These are phyloP conservation scores for Avena eriantha DNA, from an alignment of 176 grass and related monocot genomes.

Conservation along the genomic window DNA sequence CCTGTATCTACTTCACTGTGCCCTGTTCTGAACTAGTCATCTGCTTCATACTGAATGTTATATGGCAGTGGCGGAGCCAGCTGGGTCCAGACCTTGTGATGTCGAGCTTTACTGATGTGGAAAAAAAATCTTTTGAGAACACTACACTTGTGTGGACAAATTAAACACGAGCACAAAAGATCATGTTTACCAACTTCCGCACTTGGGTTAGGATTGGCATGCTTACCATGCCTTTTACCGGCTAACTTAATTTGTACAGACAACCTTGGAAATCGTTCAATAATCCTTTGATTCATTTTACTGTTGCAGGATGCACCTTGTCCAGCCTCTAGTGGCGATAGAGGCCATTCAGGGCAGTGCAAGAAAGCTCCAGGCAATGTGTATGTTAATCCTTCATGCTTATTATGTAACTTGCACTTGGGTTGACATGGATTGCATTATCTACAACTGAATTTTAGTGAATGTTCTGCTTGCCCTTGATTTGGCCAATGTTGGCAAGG, in stretches of 20 bases:
- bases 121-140: too few species aligned
- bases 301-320: conserved; percentile 51
- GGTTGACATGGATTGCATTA: neutral
- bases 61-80: too few species aligned
- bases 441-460: neutral
- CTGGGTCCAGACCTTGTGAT: too few species aligned
- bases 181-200: neutral
- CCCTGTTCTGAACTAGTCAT: neutral
- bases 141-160: too few species aligned
- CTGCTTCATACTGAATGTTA: too few species aligned
- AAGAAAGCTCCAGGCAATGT: conserved; percentile 45
- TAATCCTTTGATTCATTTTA: neutral
- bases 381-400: conserved; percentile 26
- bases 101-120: too few species aligned
- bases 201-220: conserved; percentile 18
- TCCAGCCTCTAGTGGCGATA: conserved; percentile 8
- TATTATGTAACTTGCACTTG: conserved; percentile 12
- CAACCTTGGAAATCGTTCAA: neutral
- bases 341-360: conserved; percentile 24
- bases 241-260: neutral
- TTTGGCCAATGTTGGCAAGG: neutral
- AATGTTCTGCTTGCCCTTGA: neutral
- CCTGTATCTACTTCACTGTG: neutral
- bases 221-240: conserved; percentile 3
- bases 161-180: too few species aligned